A percentile compares a stretch with the other conserved stretches of the same genome.
phyloP scores from a whole-genome alignment of 2,329 filamentous ascomycete species.

The Chaetomiaceae sp. region DNA sequence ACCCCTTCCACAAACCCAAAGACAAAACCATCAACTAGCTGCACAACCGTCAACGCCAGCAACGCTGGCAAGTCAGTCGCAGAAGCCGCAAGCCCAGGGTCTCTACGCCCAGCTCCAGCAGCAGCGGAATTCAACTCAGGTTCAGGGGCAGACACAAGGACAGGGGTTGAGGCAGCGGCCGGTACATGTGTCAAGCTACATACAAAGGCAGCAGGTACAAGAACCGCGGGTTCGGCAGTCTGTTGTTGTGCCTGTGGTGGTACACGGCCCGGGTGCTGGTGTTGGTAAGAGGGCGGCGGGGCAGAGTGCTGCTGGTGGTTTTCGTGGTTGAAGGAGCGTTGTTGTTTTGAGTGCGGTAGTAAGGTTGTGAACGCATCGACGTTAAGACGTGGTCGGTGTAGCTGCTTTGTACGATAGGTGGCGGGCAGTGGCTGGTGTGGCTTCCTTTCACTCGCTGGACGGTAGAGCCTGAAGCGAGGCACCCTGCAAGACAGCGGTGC shows the following conservation, averaged over 20 bases:
- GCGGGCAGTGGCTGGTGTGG: too few relatives aligned
- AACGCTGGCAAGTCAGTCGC: too few relatives aligned
- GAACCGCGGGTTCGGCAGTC: not conserved
- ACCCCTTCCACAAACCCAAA: not conserved
- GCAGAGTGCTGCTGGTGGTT: not conserved
- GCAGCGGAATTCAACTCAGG: too few relatives aligned
- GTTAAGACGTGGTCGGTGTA: too few relatives aligned
- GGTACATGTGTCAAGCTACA: too few relatives aligned
- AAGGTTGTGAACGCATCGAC: too few relatives aligned
- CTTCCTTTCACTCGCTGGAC: not conserved
- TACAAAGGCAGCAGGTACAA: not conserved
- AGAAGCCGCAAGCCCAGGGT: too few relatives aligned
- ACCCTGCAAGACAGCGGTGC: not conserved
- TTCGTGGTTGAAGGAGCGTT: too few relatives aligned
- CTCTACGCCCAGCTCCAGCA: too few relatives aligned
- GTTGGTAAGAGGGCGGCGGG: not conserved
- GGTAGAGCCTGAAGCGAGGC: not conserved
- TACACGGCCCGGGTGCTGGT: not conserved
- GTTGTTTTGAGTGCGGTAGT: not conserved
- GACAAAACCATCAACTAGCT: not conserved
- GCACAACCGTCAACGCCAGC: too few relatives aligned
- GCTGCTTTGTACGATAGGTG: too few relatives aligned
- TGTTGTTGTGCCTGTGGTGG: not conserved
- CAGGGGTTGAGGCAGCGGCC: not conserved
- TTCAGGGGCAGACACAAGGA: too few relatives aligned